These are phyloP conservation scores for Ormosia emarginata DNA, from an alignment of 306 rosid genomes.

Conservation along the genomic window DNA sequence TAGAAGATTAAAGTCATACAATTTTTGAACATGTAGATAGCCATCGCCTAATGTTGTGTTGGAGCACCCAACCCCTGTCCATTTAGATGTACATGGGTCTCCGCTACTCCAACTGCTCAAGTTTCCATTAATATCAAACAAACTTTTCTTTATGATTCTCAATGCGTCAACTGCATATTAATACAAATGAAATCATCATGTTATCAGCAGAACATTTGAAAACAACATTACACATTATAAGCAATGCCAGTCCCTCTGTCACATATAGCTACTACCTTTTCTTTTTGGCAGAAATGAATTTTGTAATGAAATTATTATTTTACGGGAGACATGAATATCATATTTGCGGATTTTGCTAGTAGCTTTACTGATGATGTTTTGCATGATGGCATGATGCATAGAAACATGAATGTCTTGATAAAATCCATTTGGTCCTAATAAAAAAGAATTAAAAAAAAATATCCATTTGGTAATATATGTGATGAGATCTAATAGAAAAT, in stretches of 20 bases:
- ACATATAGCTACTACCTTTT: neutral
- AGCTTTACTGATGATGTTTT: neutral
- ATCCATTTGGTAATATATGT: neutral
- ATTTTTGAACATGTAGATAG: conserved; percentile 53
- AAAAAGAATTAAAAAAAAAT: neutral
- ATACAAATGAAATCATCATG: conserved; percentile 17
- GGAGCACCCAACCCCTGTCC: conserved; percentile 79
- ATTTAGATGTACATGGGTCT: conserved; percentile 70
- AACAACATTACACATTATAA: neutral
- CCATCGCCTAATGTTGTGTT: conserved; percentile 36
- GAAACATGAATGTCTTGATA: no score
- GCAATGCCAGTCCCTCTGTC: neutral
- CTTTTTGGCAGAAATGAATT: neutral
- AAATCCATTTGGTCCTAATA: neutral
- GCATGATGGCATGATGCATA: no score
- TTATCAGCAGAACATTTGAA: neutral
- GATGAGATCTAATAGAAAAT: neutral
- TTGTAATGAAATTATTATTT: neutral
- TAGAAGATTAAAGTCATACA: conserved; percentile 47
- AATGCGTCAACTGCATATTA: conserved; percentile 59
- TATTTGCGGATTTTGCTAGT: neutral
- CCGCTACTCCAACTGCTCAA: conserved; percentile 77
- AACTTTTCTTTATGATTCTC: conserved; percentile 44
- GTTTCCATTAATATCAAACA: conserved; percentile 64
- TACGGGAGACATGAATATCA: neutral